Evolutionary conservation across 805 yeast species (phyloP).

Genomic region (Lachancea kluyveri): DNA sequence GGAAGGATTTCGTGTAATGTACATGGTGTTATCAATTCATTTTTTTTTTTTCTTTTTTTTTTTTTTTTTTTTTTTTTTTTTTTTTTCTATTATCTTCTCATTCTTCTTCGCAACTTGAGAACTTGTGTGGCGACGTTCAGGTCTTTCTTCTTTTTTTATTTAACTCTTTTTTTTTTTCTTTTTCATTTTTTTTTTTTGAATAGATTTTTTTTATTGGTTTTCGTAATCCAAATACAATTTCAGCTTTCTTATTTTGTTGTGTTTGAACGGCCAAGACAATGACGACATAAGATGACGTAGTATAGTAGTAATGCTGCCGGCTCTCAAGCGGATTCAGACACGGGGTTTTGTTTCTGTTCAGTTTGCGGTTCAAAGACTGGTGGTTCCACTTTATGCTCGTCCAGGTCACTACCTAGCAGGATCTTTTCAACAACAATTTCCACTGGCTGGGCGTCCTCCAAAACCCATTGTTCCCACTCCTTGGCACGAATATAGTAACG

Average conservation of each 20-base stretch:
- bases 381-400: constrained; percentile 17
- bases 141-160: constrained; percentile 1
- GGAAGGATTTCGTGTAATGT: no score
- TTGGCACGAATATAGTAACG: constrained; percentile 27
- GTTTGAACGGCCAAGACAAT: no score
- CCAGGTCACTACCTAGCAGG: constrained; percentile 20
- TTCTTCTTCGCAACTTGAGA: background rate
- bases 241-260: no score
- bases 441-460: constrained; percentile 12
- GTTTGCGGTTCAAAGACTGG: constrained; percentile 5
- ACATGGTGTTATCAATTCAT: no score
- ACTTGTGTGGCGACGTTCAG: constrained; percentile 1
- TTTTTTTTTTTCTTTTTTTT: no score
- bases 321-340: no score
- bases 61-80: constrained; percentile 1
- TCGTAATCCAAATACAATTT: no score
- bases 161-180: constrained; percentile 3
- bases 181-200: constrained; percentile 3
- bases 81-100: background rate
- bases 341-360: background rate
- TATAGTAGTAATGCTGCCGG: no score
- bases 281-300: no score
- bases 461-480: constrained; percentile 21
- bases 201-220: no score
- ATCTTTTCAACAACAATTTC: constrained; percentile 14